Evolutionary conservation across 179 eudicot species (phyloP).

Genomic region (Carnegiea gigantea): DNA sequence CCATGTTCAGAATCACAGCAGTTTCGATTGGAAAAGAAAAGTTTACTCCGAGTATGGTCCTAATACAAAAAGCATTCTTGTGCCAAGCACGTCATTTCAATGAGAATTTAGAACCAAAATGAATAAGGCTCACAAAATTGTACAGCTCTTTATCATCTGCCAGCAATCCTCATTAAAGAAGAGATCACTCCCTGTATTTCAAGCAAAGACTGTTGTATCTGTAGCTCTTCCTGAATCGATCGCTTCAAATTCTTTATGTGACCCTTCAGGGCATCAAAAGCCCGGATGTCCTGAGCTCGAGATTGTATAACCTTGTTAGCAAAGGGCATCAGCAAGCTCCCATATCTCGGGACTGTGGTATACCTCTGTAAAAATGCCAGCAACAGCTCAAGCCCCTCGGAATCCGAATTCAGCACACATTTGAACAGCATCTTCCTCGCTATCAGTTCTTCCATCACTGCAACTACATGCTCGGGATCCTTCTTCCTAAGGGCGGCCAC

Average conservation of each 20-base stretch:
- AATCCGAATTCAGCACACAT: conserved; percentile 61
- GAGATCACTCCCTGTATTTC: conserved; percentile 90
- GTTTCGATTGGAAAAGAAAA: background rate
- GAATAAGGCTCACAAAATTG: background rate
- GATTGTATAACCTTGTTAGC: conserved; percentile 70
- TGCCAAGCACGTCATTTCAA: conserved; percentile 10
- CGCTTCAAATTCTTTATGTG: conserved; percentile 67
- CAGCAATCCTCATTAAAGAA: conserved; percentile 78
- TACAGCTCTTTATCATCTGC: conserved; percentile 44
- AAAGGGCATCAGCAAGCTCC: conserved; percentile 60
- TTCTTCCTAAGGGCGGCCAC: conserved; percentile 64
- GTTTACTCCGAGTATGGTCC: conserved; percentile 5
- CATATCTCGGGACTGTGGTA: conserved; percentile 64
- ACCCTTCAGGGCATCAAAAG: conserved; percentile 43
- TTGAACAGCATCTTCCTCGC: conserved; percentile 72
- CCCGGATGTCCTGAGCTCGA: conserved; percentile 64
- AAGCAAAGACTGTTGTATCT: conserved; percentile 63
- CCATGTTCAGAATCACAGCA: background rate
- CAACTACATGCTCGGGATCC: conserved; percentile 66
- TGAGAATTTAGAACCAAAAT: background rate
- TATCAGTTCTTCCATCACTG: conserved; percentile 90
- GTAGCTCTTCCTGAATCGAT: conserved; percentile 71
- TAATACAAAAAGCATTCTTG: conserved; percentile 8
- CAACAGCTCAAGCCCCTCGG: conserved; percentile 65
- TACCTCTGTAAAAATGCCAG: conserved; percentile 63